phyloP scores from a whole-genome alignment of 495 filamentous ascomycete genomes.

The Xylaria scruposa region DNA sequence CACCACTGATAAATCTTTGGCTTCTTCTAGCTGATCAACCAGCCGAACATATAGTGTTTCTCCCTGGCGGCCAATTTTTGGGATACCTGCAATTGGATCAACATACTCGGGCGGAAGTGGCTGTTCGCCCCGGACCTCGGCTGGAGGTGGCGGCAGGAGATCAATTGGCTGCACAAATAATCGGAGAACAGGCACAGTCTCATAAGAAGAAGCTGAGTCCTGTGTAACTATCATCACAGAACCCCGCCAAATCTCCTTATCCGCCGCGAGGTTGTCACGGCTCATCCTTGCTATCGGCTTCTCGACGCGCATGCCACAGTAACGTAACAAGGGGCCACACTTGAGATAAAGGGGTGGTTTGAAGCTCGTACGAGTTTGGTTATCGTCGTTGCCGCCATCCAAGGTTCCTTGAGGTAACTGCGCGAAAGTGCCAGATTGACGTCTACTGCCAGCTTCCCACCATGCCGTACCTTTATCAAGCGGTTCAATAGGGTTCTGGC shows the following conservation, averaged over 20 bases:
- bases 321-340: conserved; percentile 88
- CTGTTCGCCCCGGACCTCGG: conserved; percentile 67
- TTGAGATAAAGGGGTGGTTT: conserved; percentile 83
- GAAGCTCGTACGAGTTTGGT: conserved; percentile 69
- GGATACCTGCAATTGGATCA: conserved; percentile 85
- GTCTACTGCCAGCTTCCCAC: conserved; percentile 58
- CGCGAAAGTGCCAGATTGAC: conserved; percentile 46
- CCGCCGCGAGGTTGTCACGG: conserved; percentile 46
- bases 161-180: conserved; percentile 88
- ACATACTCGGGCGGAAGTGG: conserved; percentile 80
- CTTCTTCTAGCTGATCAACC: conserved; percentile 79
- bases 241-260: conserved; percentile 87
- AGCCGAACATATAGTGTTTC: conserved; percentile 82
- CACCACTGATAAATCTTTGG: conserved; percentile 71
- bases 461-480: conserved; percentile 54
- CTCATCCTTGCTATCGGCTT: conserved; percentile 40
- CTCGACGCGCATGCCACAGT: conserved; percentile 77
- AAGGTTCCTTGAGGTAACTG: conserved; percentile 50
- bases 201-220: conserved; percentile 81
- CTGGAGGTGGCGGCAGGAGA: conserved; percentile 80
- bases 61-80: conserved; percentile 81
- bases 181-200: conserved; percentile 75
- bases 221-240: conserved; percentile 92
- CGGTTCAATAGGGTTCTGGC: conserved; percentile 42
- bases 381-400: conserved; percentile 59